Evolutionary conservation across 805 yeast species (phyloP).

Genomic region (Barnettozyma botsteinii): DNA sequence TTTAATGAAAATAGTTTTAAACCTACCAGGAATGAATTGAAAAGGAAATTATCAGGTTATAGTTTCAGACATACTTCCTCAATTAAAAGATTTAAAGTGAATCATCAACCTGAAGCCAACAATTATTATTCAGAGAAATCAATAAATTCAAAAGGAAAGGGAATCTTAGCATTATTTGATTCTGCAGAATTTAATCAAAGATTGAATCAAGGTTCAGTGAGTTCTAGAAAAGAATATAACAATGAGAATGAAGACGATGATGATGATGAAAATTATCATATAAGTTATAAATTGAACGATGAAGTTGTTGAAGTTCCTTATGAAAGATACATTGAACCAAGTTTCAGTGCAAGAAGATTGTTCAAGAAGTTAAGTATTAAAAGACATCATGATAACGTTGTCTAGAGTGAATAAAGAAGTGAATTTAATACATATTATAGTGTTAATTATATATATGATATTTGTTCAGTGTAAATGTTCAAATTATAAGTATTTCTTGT

Average conservation of each 20-base stretch:
- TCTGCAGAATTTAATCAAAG: conserved; percentile 10
- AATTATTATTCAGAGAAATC: background rate
- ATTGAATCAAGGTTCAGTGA: conserved; percentile 6
- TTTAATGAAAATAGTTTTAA: conserved; percentile 7
- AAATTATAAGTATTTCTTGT: too few relatives aligned
- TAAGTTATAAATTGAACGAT: conserved; percentile 5
- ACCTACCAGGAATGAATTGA: conserved; percentile 8
- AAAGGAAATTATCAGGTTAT: conserved; percentile 7
- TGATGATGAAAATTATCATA: conserved; percentile 8
- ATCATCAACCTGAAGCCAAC: background rate
- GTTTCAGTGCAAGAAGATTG: background rate
- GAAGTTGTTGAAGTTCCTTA: background rate
- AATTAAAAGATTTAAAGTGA: conserved; percentile 7
- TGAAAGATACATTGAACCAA: background rate
- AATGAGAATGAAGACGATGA: conserved; percentile 4
- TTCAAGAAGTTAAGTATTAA: conserved; percentile 4
- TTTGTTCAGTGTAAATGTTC: too few relatives aligned
- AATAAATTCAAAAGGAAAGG: background rate
- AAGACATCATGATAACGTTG: background rate
- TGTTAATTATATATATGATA: too few relatives aligned
- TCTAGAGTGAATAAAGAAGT: background rate
- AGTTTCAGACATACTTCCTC: conserved; percentile 6
- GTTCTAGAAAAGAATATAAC: conserved; percentile 5
- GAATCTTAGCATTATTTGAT: conserved; percentile 6
- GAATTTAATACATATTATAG: too few relatives aligned